Evolutionary conservation across 2,329 filamentous ascomycete species (phyloP), one percentile per base, ranked within the genome.

Genomic region (Pseudohalonectria lignicola): DNA sequence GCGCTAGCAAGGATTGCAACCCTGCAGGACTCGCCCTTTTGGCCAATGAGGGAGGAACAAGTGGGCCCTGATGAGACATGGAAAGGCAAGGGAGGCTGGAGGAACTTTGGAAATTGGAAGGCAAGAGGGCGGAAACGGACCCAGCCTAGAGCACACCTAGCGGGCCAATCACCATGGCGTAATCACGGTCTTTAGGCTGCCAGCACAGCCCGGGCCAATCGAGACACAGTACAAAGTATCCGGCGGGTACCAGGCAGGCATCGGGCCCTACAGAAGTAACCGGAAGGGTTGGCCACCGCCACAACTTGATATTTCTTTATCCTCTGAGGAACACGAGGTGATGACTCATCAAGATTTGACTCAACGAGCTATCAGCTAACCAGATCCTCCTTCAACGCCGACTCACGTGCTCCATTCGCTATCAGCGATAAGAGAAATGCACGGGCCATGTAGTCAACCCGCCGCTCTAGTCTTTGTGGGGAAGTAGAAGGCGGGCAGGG

Each of bases 1-100:
- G 34, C 25, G 31, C 41, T 43, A 44, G 42, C 45, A 46, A 41
- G 45, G 45, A 41, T 47, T 11, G 10, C 10, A 16, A 11, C n/a
- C n/a, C 17, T 43, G 41, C 41, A 35, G n/a, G 17, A 20, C 29
- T 28, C 12, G 36, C 28, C 12, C 25, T 12, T 10, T 16, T 10
- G 21, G 6, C 47, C 47, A 48, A 49, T 48, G 30, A 48, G 13
- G 5, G 9, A 5, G 29, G 7, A 13, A 17, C 12, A 2, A 9
- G 26, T 36, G 15, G 30, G 38, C 9, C 32, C 36, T 34, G 31
- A 35, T 30, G 41, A 39, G 42, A 45, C 47, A 47, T 41, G 43
- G 40, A 45, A 44, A 39, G 28, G 36, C 32, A 33, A 31, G 39
- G 40, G 31, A 38, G 30, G 21, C 18, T 29, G 30, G 29, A 28